Base-by-base conservation (phyloP, 345 rosid genomes). In the Alliaria petiolata region DNA sequence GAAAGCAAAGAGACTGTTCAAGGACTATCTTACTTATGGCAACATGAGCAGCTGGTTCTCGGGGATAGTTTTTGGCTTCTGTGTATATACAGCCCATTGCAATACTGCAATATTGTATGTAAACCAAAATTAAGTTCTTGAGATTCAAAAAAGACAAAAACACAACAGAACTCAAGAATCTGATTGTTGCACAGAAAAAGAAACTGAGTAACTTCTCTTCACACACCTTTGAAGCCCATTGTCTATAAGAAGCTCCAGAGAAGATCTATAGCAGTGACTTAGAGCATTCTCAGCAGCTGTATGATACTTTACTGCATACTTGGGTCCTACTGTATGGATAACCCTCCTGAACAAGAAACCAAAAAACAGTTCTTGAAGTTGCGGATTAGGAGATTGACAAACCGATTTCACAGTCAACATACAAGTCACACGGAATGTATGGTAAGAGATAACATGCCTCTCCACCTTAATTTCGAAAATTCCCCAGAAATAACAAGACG, bases 271-370 rank as follows among this genome's bases (percentile, higher is more conserved):
- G 81, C 99, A 91, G 65, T 91, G 99, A 81, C 99, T 95, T 80
- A 95, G 76, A 80, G 99, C 99, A 83, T 89, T 95, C 82, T 95
- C 99, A 1, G 99, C 99, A 57, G 99, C 99, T 70, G 96, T 91
- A 65, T 95, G 99, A 83, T 95, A 95, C 77, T 95, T 91, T 33
- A 84, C 90, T 16, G 97, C 99, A 82, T 95, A 91, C 78, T 91
- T 95, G 49, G 99, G 99, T 46, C 99, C 99, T 69, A 95, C 98
- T 5, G 99, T 91, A 69, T 95, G 99, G 71, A 95, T 88, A 62
- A 89, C 88, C 79, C 83, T 81, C 92, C 91, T 89, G 82, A 67
- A 68, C 49, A 75, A 33, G 52, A 62, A 47, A 55, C 36, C 35
- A 52, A 50, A 36, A 25, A 25, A 5, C 14, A 15, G 30, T 14